Evolutionary conservation across 306 rosid genomes (phyloP).

Genomic region (Leucaena leucocephala): DNA sequence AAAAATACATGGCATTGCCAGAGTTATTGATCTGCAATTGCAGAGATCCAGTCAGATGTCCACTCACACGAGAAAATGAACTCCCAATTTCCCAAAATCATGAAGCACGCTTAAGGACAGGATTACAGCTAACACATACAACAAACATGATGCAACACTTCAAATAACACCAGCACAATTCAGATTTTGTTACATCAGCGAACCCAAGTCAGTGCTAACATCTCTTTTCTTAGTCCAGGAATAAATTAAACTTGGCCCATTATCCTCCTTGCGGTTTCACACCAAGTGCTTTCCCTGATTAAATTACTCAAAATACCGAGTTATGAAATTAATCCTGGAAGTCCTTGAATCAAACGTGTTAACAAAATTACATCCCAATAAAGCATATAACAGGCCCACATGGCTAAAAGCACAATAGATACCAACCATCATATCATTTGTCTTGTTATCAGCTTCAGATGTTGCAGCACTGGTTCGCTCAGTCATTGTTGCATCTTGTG

Average conservation of each 20-base stretch:
- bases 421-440: conserved; percentile 65
- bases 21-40: background rate
- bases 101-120: background rate
- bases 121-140: background rate
- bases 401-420: conserved; percentile 22
- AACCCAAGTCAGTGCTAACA: background rate
- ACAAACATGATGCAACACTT: background rate
- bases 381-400: conserved; percentile 2
- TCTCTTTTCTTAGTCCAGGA: background rate
- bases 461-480: conserved; percentile 65
- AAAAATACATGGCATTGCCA: background rate
- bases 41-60: background rate
- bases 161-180: background rate
- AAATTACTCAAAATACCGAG: conserved; percentile 21
- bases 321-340: conserved; percentile 15
- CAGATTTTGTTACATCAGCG: background rate
- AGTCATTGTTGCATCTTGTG: conserved; percentile 89
- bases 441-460: conserved; percentile 71
- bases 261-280: conserved; percentile 27
- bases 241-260: background rate
- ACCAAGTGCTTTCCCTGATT: conserved; percentile 3
- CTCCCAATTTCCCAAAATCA: background rate
- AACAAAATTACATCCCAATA: conserved; percentile 15
- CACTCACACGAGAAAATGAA: conserved; percentile 25
- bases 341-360: background rate